phyloP scores from a whole-genome alignment of 768 basidiomycete genomes.

The Boletus rex-veris region DNA sequence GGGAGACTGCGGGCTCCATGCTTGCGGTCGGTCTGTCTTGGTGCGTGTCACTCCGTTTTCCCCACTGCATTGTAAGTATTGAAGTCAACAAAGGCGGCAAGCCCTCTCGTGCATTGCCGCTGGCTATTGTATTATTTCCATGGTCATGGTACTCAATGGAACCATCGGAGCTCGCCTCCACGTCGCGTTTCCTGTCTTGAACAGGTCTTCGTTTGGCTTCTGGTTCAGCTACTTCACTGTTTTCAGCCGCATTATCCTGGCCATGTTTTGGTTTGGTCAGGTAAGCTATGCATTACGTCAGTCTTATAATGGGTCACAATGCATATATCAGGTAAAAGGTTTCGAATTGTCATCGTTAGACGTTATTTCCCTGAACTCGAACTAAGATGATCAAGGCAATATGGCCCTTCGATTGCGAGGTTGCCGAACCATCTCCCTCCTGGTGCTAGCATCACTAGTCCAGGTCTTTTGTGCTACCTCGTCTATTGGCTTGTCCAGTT shows the following conservation, averaged over 20 bases:
- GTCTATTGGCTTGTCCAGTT: slow-evolving; percentile 77
- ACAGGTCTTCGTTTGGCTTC: slow-evolving; percentile 84
- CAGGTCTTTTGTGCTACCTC: slow-evolving; percentile 72
- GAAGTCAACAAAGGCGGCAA: slow-evolving; percentile 49
- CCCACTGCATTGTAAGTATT: not conserved
- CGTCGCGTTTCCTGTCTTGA: slow-evolving; percentile 70
- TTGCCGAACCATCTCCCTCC: slow-evolving; percentile 63
- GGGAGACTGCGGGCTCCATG: slow-evolving; percentile 64
- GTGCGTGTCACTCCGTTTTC: slow-evolving; percentile 29
- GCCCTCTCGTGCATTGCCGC: slow-evolving; percentile 66
- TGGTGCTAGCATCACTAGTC: slow-evolving; percentile 59
- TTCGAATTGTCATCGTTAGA: not conserved
- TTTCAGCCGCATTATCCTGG: slow-evolving; percentile 68
- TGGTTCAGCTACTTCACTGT: slow-evolving; percentile 89
- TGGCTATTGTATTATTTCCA: slow-evolving; percentile 69
- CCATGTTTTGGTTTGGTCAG: slow-evolving; percentile 85
- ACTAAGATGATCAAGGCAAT: slow-evolving; percentile 71
- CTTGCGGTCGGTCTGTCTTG: slow-evolving; percentile 73
- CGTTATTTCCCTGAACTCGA: not conserved
- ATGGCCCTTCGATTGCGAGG: slow-evolving; percentile 69
- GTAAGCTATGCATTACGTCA: slow-evolving; percentile 32
- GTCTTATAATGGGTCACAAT: slow-evolving; percentile 64
- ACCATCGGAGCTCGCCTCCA: slow-evolving; percentile 78
- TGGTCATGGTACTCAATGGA: slow-evolving; percentile 76
- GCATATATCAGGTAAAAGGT: slow-evolving; percentile 54